These are phyloP conservation scores for Trichoderma gracile DNA, from an alignment of 2,329 filamentous ascomycete genomes.

Conservation along the genomic window DNA sequence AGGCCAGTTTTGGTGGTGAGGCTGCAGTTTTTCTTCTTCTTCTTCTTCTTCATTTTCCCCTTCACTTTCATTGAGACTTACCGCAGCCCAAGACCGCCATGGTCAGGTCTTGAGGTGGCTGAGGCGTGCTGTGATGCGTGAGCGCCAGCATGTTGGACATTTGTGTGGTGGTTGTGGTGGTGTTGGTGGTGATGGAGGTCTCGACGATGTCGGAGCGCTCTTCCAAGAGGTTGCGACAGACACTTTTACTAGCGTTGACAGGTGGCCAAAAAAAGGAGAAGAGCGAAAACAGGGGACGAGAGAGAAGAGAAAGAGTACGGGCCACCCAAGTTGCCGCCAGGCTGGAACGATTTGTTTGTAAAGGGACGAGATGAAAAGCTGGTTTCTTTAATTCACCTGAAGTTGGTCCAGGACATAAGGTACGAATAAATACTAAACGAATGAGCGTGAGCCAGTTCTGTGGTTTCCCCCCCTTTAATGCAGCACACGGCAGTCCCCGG, in stretches of 20 bases:
- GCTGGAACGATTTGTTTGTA: background rate
- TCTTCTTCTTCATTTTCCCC: no score
- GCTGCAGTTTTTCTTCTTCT: no score
- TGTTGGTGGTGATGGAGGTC: no score
- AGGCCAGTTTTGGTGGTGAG: background rate
- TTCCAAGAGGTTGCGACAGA: background rate
- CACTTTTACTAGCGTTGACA: constrained; percentile 12
- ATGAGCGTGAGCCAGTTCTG: background rate
- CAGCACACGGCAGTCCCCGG: constrained; percentile 2
- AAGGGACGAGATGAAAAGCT: background rate
- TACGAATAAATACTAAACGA: background rate
- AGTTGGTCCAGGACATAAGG: constrained; percentile 12
- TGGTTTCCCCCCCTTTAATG: background rate
- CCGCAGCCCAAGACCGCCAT: constrained; percentile 81
- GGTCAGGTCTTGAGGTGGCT: constrained; percentile 56
- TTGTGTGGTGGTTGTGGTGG: background rate
- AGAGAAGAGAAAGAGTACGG: constrained; percentile 7
- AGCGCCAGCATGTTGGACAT: constrained; percentile 36
- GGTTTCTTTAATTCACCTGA: background rate
- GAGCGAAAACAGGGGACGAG: background rate
- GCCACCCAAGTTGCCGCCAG: constrained; percentile 1
- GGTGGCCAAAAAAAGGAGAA: constrained; percentile 4
- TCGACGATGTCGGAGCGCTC: constrained; percentile 15
- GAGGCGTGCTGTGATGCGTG: constrained; percentile 39
- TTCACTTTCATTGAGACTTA: constrained; percentile 44